Evolutionary conservation across 73 alveolate species (phyloP), one percentile per base, ranked within the genome.

Genomic region (Paramecium tetraurelia): DNA sequence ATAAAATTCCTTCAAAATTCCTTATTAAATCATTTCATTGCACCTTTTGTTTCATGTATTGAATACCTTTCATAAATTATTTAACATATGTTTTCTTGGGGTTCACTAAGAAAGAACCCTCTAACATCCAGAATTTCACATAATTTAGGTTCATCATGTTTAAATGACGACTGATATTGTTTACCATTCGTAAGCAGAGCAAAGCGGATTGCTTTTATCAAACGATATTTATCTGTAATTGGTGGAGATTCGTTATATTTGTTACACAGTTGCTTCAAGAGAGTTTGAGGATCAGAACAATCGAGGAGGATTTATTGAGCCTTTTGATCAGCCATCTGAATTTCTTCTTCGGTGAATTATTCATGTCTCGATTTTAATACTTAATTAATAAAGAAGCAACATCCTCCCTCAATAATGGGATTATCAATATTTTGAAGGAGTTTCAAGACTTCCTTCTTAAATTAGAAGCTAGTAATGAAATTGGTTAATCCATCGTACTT

Each of bases 331-430:
- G 90, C 90, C 12, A 38, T 24, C 1, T 80, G 21, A 10, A 80
- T 80, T 21, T 80, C 3, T 43, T 20, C 18, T 22, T 80, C 38
- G 12, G n/a, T 46, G 29, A 41, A 80, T 80, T 43, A 7, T 80
- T 41, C 75, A 10, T 41, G 7, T 24, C 46, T 24, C 7, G 53
- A 11, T 43, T 40, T 48, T 22, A 80, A 48, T 9, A 80, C 18
- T 21, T 80, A 80, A 44, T 48, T 80, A 59, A 80, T 40, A 80
- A 38, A 80, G 48, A 80, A 80, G 14, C 90, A 44, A 46, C 90
- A 80, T 43, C 90, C 90, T 5, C 90, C 90, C 24, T 80, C 90
- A 44, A 80, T 80, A 21, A 80, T 10, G 6, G 90, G 90, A 44
- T 80, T 41, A 8, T 80, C 72, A 1, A 44, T 44, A 5, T 40